Evolutionary conservation across 2,329 filamentous ascomycete genomes (phyloP), one percentile per base, ranked within the genome.

Genomic region (Sclerotinia trifoliorum): DNA sequence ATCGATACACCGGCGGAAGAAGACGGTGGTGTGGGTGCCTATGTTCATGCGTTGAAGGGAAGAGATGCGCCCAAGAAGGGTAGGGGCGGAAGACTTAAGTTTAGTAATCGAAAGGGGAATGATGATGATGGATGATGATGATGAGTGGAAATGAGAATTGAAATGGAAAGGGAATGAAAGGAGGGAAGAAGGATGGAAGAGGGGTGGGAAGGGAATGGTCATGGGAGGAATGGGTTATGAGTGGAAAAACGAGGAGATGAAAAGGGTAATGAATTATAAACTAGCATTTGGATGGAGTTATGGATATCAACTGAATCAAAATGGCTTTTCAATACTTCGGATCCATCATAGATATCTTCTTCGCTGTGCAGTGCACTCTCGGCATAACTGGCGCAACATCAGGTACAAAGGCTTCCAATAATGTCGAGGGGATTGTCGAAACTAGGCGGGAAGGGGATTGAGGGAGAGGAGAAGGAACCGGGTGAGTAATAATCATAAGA

Each of bases 41-140:
- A 91, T 77, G 87, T 91, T 52, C 86, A 87, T 19, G 89, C 89
- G 26, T 83, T 92, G 72, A 86, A 87, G 77, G 86, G 89, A 76
- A 86, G 87, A 75, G 88, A 91, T 74, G 86, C 85, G 1, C 87
- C 86, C 24, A 84, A 84, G 75, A 84, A 88, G 54, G 88, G 89
- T 29, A 84, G 87, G 69, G 85, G 88, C 64, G 89, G 89, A 57
- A 86, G 87, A 78, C 81, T 92, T 74, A 91, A 91, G 81, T 91
- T 90, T 80, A 88, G 86, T 49, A 91, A 91, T 78, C 85, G 84
- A 77, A 82, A 81, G 67, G 83, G 84, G 21, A 85, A 85, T 78
- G 83, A 84, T 39, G 85, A 82, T 49, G 84, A 84, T 67, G 83
- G 84, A 65, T 71, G 82, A 84, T 72, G 78, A 81, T 73, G 82